Percentiles rank a stretch among this genome's conserved stretches.
Evolutionary conservation across 2,329 filamentous ascomycete genomes (phyloP).

Genomic region (Elsinoe perseae): DNA sequence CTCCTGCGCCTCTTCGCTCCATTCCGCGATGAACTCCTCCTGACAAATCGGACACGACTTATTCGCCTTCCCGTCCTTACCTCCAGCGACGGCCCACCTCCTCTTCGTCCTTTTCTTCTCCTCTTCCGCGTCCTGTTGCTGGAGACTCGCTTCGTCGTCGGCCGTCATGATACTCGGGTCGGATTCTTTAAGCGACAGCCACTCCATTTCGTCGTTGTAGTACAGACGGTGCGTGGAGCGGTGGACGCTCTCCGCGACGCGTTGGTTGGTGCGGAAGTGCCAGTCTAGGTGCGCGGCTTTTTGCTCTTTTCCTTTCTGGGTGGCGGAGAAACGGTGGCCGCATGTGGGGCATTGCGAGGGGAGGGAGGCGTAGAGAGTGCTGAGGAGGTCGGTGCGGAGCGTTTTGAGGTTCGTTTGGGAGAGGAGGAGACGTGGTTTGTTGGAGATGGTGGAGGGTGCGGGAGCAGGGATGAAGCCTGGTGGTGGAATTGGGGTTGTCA

Average conservation of each 20-base stretch:
- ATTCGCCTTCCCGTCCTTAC: conserved; percentile 59
- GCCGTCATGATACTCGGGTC: conserved; percentile 52
- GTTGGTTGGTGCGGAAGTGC: conserved; percentile 92
- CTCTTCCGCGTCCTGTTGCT: background rate
- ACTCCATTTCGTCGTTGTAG: conserved; percentile 90
- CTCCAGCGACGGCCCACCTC: conserved; percentile 31
- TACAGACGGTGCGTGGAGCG: conserved; percentile 85
- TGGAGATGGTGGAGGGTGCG: conserved; percentile 2
- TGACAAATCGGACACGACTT: conserved; percentile 88
- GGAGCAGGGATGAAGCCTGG: conserved; percentile 7
- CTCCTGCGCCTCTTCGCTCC: conserved; percentile 87
- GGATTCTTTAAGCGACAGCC: conserved; percentile 76
- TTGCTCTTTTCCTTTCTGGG: conserved; percentile 69
- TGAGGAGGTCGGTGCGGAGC: conserved; percentile 65
- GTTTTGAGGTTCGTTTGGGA: conserved; percentile 27
- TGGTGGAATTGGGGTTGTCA: conserved; percentile 3
- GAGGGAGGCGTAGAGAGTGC: conserved; percentile 68
- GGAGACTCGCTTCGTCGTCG: conserved; percentile 33
- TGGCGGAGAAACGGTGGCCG: conserved; percentile 73
- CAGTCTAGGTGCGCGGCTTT: conserved; percentile 94
- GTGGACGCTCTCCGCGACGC: conserved; percentile 70
- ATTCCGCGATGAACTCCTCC: conserved; percentile 86
- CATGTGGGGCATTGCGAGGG: conserved; percentile 88
- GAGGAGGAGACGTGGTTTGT: conserved; percentile 22
- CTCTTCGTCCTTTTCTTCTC: conserved; percentile 35